Percentiles rank a stretch among this genome's conserved stretches.
Conservation (phyloP, 306 rosid genomes). For the Calophaca sinica region DNA sequence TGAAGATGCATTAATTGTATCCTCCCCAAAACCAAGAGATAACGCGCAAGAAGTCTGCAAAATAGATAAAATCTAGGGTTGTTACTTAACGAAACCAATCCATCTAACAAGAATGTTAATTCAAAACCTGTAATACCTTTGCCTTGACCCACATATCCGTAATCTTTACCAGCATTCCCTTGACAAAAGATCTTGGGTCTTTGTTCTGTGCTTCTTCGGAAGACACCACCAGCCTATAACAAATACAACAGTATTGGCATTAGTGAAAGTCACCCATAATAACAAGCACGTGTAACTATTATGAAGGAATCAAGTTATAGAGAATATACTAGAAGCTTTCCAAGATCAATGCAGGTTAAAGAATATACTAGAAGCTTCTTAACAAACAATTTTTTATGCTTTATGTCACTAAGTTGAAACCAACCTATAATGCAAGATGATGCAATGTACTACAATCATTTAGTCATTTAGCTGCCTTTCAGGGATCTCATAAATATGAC, state of each 20-base stretch:
- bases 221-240: constrained; percentile 61
- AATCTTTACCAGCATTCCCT: constrained; percentile 64
- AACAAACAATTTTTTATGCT: neutral
- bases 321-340: constrained; percentile 3
- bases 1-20: constrained; percentile 86
- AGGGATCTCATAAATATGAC: neutral
- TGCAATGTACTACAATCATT: constrained; percentile 29
- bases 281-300: neutral
- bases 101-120: neutral
- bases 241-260: constrained; percentile 35
- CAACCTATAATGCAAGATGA: constrained; percentile 10
- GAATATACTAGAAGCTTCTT: constrained; percentile 17
- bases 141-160: constrained; percentile 70
- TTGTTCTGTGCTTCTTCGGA: constrained; percentile 66
- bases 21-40: constrained; percentile 88
- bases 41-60: constrained; percentile 78
- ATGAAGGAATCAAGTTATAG: neutral
- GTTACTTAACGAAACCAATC: constrained; percentile 15
- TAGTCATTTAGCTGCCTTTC: constrained; percentile 9
- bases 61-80: constrained; percentile 27
- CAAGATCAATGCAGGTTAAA: neutral
- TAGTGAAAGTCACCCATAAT: neutral
- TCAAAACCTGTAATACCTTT: constrained; percentile 59
- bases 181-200: constrained; percentile 64
- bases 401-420: constrained; percentile 14